Evolutionary conservation across 2,329 filamentous ascomycete species (phyloP).

Genomic region (Ophiostoma montium): DNA sequence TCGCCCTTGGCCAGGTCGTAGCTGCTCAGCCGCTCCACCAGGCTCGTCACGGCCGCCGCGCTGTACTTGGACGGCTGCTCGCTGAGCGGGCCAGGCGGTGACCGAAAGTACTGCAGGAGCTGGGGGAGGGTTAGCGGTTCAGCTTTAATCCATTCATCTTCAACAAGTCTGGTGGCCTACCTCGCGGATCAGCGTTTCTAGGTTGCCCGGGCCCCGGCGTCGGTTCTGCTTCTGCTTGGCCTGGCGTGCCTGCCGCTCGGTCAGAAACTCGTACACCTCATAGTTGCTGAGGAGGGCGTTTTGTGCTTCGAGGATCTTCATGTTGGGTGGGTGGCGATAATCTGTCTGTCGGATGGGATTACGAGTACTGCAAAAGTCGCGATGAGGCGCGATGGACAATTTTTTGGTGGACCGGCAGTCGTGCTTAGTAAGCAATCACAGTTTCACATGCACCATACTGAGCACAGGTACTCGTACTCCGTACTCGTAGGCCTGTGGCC

Average conservation of each 20-base stretch:
- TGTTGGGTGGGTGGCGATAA: conserved; percentile 20
- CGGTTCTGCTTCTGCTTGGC: conserved; percentile 33
- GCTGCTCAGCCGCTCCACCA: conserved; percentile 40
- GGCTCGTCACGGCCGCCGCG: conserved; percentile 33
- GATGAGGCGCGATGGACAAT: too few species aligned
- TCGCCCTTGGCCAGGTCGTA: conserved; percentile 55
- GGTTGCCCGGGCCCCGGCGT: conserved; percentile 39
- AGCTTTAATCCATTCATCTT: too few species aligned
- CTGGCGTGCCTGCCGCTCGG: conserved; percentile 30
- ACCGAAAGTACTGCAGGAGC: conserved; percentile 24
- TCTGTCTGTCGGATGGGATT: too few species aligned
- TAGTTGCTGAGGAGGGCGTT: conserved; percentile 57
- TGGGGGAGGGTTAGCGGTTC: background rate
- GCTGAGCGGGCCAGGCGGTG: conserved; percentile 40
- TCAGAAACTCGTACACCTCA: conserved; percentile 55
- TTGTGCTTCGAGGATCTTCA: conserved; percentile 61
- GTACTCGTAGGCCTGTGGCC: too few species aligned
- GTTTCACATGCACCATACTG: too few species aligned
- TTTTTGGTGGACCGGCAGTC: too few species aligned
- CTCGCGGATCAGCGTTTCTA: conserved; percentile 48
- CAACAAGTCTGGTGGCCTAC: too few species aligned
- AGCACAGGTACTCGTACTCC: too few species aligned
- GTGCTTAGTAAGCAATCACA: too few species aligned
- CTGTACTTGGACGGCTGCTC: conserved; percentile 40
- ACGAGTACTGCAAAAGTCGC: too few species aligned